These are phyloP conservation scores for Periconia digitata DNA, from an alignment of 2,329 filamentous ascomycete genomes.

Conservation along the genomic window DNA sequence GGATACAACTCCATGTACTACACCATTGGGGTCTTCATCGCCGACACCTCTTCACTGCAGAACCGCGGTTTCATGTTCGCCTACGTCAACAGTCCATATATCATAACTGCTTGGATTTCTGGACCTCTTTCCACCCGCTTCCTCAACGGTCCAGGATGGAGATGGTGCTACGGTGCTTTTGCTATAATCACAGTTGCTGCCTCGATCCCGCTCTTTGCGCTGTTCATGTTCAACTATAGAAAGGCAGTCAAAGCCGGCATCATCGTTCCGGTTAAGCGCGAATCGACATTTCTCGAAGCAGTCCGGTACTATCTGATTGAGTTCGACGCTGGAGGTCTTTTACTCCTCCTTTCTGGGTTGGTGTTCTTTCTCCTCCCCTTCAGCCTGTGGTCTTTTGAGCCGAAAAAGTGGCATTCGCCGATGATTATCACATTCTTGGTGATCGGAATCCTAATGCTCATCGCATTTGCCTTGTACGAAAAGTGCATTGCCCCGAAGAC, in stretches of 20 bases:
- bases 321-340: conserved; percentile 63
- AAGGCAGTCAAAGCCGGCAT: conserved; percentile 61
- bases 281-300: conserved; percentile 51
- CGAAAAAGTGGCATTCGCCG: conserved; percentile 20
- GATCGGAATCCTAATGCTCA: conserved; percentile 26
- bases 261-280: conserved; percentile 43
- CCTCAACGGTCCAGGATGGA: conserved; percentile 56
- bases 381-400: conserved; percentile 45
- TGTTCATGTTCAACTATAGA: conserved; percentile 58
- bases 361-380: conserved; percentile 69
- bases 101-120: conserved; percentile 22
- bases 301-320: conserved; percentile 56
- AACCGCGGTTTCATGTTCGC: conserved; percentile 66
- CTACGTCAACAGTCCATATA: conserved; percentile 24
- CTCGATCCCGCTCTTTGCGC: conserved; percentile 56
- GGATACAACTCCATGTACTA: conserved; percentile 38
- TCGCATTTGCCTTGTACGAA: conserved; percentile 40
- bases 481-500: conserved; percentile 35
- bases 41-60: conserved; percentile 65
- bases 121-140: conserved; percentile 28
- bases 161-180: conserved; percentile 69
- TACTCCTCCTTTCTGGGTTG: conserved; percentile 62
- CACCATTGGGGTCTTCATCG: conserved; percentile 64
- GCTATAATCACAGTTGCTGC: conserved; percentile 64
- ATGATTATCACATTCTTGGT: conserved; percentile 41